A percentile compares a stretch with the other conserved stretches of the same genome.
phyloP scores from a whole-genome alignment of 164 flowering plant species.

The Macadamia integrifolia region DNA sequence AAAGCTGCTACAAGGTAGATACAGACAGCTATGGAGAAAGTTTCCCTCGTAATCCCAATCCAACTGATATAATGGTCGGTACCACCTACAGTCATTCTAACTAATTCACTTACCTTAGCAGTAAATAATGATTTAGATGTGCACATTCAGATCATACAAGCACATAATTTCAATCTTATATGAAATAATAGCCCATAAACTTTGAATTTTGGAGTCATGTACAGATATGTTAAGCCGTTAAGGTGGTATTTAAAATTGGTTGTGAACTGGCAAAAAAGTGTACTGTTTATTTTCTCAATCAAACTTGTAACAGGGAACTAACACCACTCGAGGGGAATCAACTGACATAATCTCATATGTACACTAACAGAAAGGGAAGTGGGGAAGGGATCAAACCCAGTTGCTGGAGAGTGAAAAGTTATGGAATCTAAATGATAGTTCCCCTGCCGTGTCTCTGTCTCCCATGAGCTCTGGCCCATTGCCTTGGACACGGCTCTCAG shows the following conservation, averaged over 20 bases:
- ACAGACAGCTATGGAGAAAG: too few species aligned
- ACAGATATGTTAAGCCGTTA: neutral
- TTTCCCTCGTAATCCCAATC: too few species aligned
- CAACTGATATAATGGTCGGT: too few species aligned
- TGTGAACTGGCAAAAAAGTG: neutral
- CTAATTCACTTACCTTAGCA: too few species aligned
- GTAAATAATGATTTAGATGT: too few species aligned
- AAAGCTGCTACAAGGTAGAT: too few species aligned
- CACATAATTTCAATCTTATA: neutral
- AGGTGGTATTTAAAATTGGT: too few species aligned
- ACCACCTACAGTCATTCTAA: too few species aligned
- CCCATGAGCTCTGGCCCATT: constrained; percentile 22
- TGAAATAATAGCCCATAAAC: neutral
- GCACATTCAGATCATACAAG: neutral
- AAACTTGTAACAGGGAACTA: neutral
- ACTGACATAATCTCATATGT: neutral
- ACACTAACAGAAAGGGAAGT: neutral
- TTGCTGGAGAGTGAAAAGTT: constrained; percentile 17
- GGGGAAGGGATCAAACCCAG: constrained; percentile 39
- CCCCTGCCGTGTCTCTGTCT: constrained; percentile 61
- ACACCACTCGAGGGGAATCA: neutral
- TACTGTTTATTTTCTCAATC: neutral
- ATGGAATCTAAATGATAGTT: constrained; percentile 51
- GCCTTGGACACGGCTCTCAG: neutral
- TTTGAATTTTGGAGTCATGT: neutral